Evolutionary conservation across 2,329 filamentous ascomycete species (phyloP).

Genomic region (Fusarium secorum): DNA sequence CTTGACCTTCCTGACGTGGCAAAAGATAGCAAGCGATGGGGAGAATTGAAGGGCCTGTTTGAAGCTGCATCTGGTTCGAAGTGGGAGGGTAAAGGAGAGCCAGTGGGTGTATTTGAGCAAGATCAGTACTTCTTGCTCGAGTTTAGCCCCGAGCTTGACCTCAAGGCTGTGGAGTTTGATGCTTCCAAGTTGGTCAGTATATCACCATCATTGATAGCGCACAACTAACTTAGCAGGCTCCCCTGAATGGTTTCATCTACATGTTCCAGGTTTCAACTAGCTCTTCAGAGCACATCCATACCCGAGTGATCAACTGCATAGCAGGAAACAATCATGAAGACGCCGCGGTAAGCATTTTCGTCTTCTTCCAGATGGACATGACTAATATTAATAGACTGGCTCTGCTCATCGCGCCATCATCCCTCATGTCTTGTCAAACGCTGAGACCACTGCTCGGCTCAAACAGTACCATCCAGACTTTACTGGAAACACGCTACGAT

Average conservation of each 20-base stretch:
- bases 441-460: fast-evolving
- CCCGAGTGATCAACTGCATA: not conserved
- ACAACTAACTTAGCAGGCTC: not conserved
- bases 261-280: not conserved
- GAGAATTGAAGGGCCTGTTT: not conserved
- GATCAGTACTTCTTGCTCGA: constrained; percentile 7
- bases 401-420: constrained; percentile 11
- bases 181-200: not conserved
- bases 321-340: not conserved
- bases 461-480: not conserved
- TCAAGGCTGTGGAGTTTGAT: not conserved
- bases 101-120: not conserved
- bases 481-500: not conserved
- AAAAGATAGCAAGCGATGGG: not conserved
- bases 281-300: not conserved
- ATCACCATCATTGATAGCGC: fast-evolving
- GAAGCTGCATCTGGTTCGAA: not conserved
- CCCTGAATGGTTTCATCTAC: not conserved
- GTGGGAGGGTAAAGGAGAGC: not conserved
- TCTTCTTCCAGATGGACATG: no score
- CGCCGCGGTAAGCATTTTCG: not conserved
- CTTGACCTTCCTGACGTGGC: not conserved
- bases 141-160: constrained; percentile 1
- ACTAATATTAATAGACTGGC: not conserved
- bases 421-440: not conserved